Base-by-base conservation (phyloP, 805 yeast genomes). In the Kodamaea leandrae region DNA sequence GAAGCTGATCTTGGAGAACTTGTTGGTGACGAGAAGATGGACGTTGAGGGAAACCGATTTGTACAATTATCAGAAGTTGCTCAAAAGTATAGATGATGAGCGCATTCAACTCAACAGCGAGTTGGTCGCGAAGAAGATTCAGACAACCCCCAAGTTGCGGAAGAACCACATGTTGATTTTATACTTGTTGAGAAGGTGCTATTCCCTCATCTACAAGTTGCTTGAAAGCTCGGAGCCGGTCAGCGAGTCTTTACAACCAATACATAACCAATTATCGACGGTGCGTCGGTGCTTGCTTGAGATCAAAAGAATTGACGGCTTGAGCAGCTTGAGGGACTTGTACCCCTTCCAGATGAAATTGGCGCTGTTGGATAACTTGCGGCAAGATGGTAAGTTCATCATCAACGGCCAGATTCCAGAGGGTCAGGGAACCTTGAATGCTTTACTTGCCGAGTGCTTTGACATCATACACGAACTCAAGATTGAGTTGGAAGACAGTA, bases 301-400 rank as follows among this genome's bases (percentile, higher is more conserved):
- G 52, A 83, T 93, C 45, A 87, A 87, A 64, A 75, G 96, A 58
- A 82, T 89, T 76, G 97, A 96, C 35, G 98, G 98, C 3, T 76
- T 93, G 36, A 82, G 85, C 41, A 83, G 85, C 42, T 77, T 86
- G 47, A 77, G 98, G 48, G 99, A 93, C 58, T 71, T 93, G 41
- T 93, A 90, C 56, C 99, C 99, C 5, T 93, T 87, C 60, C 98
- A 93, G 64, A 79, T 93, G 80, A 93, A 93, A 64, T 72, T 93
- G 42, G 93, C 95, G 2, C 82, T 93, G 12, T 73, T 93, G 45
- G 99, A 93, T 60, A 86, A 89, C 55, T 58, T 84, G 56, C 78
- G 97, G 56, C 74, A 68, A 10, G 98, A 93, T 59, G 99, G 99
- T 6, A 91, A 87, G 67, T 93, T 93, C 55, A 80, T 85, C 56